Conservation (phyloP, 495 filamentous ascomycete genomes). For the Aspergillus heteromorphus region DNA sequence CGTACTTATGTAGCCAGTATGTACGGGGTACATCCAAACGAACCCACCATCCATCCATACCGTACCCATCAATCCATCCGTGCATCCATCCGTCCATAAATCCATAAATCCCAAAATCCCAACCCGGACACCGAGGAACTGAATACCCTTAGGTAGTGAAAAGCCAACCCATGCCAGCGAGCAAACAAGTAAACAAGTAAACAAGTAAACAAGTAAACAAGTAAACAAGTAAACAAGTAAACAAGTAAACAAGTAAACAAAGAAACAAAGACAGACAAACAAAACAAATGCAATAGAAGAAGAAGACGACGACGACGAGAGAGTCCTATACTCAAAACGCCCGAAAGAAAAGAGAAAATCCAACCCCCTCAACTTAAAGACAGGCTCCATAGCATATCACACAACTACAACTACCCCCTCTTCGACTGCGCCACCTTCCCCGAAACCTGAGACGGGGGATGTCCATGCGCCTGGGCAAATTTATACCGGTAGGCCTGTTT, state of each 20-base stretch:
- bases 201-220: too few relatives aligned
- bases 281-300: background rate
- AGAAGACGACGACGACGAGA: too few relatives aligned
- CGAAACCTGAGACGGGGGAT: background rate
- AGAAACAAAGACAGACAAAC: too few relatives aligned
- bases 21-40: too few relatives aligned
- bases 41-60: too few relatives aligned
- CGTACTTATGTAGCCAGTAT: background rate
- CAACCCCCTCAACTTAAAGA: too few relatives aligned
- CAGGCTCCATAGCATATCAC: too few relatives aligned
- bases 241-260: too few relatives aligned
- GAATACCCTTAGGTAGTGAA: background rate
- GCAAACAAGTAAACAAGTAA: too few relatives aligned
- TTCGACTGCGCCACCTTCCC: background rate
- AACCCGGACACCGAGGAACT: background rate
- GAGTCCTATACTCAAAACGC: too few relatives aligned
- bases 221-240: too few relatives aligned
- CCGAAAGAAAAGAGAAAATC: background rate
- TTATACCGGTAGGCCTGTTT: constrained; percentile 46
- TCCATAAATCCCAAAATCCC: background rate
- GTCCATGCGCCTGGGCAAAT: constrained; percentile 20
- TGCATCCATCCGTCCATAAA: background rate
- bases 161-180: background rate
- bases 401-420: too few relatives aligned
- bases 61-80: background rate